Percentiles rank a stretch among this genome's conserved stretches.
These are phyloP conservation scores for Apiotrichum gamsii DNA, from an alignment of 1,284 basidiomycete species.

Conservation along the genomic window DNA sequence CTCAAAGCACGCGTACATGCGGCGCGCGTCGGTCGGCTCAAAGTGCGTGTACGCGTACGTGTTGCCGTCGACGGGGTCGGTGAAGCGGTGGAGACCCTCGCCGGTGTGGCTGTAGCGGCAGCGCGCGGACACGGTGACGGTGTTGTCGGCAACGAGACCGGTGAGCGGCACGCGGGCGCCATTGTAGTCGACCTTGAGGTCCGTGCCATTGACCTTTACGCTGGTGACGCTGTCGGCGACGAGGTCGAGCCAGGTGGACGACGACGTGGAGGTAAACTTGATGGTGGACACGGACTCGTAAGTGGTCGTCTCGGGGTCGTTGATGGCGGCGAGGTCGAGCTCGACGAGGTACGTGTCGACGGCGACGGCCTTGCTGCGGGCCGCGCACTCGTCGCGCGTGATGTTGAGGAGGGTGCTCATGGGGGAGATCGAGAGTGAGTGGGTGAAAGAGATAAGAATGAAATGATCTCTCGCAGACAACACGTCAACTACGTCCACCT, in stretches of 20 bases:
- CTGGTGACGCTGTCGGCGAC: slow-evolving; percentile 4
- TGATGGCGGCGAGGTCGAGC: slow-evolving; percentile 5
- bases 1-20: slow-evolving; percentile 12
- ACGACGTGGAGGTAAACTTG: not conserved
- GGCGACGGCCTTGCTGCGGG: slow-evolving; percentile 1
- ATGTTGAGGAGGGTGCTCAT: slow-evolving; percentile 2
- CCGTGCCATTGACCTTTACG: not conserved
- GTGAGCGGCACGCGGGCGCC: slow-evolving; percentile 6
- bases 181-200: not conserved
- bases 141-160: slow-evolving; percentile 3
- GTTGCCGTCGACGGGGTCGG: slow-evolving; percentile 9
- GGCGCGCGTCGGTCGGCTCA: slow-evolving; percentile 10
- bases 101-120: slow-evolving; percentile 9
- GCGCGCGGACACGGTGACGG: slow-evolving; percentile 1
- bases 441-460: not conserved
- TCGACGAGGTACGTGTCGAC: slow-evolving; percentile 6
- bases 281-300: slow-evolving; percentile 1
- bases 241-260: slow-evolving; percentile 8
- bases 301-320: slow-evolving; percentile 5
- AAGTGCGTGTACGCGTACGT: slow-evolving; percentile 12
- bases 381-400: slow-evolving; percentile 9
- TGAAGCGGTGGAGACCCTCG: slow-evolving; percentile 13
- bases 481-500: no score
- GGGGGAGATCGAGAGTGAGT: not conserved
- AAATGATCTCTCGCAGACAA: no score